Evolutionary conservation across 495 filamentous ascomycete genomes (phyloP).

Genomic region (Tuber umbilicatum): DNA sequence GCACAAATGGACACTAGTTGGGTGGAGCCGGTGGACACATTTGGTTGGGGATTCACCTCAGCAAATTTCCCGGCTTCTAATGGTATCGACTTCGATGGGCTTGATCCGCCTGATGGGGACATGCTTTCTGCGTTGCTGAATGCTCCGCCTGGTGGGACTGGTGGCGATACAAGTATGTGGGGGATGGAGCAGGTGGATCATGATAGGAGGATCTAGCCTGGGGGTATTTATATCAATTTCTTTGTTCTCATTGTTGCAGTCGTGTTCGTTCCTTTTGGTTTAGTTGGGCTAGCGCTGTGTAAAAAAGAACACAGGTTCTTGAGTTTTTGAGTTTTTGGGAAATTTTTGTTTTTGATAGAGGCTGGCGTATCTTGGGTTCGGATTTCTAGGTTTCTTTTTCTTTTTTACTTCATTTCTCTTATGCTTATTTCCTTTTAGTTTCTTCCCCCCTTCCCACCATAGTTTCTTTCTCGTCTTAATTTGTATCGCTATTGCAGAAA

Average conservation of each 20-base stretch:
- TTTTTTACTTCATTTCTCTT: not conserved
- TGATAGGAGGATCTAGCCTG: conserved; percentile 16
- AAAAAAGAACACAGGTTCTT: not conserved
- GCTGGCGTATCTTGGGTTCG: not conserved
- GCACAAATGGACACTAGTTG: conserved; percentile 29
- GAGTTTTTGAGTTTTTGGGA: not conserved
- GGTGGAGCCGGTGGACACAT: conserved; percentile 18
- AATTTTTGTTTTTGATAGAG: not conserved
- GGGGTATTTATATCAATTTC: conserved; percentile 3
- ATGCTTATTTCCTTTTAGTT: not conserved
- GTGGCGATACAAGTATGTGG: conserved; percentile 33
- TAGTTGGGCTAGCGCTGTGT: not conserved
- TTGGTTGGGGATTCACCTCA: conserved; percentile 18
- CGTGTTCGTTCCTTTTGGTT: not conserved
- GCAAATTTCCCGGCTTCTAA: conserved; percentile 8
- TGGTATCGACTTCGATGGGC: conserved; percentile 21
- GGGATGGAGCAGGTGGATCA: conserved; percentile 29
- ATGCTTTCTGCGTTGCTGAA: conserved; percentile 14
- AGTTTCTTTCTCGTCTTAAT: not conserved
- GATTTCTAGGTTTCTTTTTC: not conserved
- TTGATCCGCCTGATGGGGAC: conserved; percentile 18
- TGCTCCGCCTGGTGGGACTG: conserved; percentile 10
- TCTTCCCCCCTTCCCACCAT: not conserved
- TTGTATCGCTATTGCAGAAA: not conserved
- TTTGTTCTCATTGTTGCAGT: not conserved